A percentile compares a stretch with the other conserved stretches of the same genome.
Evolutionary conservation across 768 basidiomycete genomes (phyloP).

Genomic region (Cystobasidiopsis lactophilus): DNA sequence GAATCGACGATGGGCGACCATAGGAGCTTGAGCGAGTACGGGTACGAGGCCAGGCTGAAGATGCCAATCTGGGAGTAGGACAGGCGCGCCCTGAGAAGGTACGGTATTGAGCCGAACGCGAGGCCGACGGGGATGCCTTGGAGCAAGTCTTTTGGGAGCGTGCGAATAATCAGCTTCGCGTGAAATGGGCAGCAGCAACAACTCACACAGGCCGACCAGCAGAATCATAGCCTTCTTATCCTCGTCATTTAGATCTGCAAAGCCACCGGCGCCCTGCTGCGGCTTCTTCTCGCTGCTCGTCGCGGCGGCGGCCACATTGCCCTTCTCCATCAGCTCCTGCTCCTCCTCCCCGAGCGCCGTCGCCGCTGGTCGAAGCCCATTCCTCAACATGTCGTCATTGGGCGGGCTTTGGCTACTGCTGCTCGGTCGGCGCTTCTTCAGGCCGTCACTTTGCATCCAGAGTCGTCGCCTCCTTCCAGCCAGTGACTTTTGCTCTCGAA

Average conservation of each 20-base stretch:
- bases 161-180: conserved; percentile 2
- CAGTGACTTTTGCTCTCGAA: too few relatives aligned
- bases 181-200: background rate
- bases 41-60: conserved; percentile 78
- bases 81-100: conserved; percentile 79
- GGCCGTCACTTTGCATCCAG: too few relatives aligned
- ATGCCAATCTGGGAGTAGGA: conserved; percentile 92
- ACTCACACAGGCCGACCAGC: conserved; percentile 68
- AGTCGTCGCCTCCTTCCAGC: too few relatives aligned
- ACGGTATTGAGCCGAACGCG: conserved; percentile 86
- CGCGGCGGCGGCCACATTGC: background rate
- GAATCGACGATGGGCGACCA: conserved; percentile 98
- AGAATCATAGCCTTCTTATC: conserved; percentile 71
- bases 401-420: too few relatives aligned
- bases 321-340: too few relatives aligned
- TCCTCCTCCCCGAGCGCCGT: too few relatives aligned
- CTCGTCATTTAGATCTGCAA: conserved; percentile 8
- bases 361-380: too few relatives aligned
- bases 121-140: conserved; percentile 89
- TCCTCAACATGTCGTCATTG: too few relatives aligned
- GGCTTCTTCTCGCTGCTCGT: background rate
- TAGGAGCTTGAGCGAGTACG: conserved; percentile 85
- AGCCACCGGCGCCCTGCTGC: background rate
- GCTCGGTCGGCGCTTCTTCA: too few relatives aligned
- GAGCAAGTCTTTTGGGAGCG: conserved; percentile 26